Evolutionary conservation across 345 rosid genomes (phyloP), one percentile per base, ranked within the genome.

Genomic region (Clausena lansium): DNA sequence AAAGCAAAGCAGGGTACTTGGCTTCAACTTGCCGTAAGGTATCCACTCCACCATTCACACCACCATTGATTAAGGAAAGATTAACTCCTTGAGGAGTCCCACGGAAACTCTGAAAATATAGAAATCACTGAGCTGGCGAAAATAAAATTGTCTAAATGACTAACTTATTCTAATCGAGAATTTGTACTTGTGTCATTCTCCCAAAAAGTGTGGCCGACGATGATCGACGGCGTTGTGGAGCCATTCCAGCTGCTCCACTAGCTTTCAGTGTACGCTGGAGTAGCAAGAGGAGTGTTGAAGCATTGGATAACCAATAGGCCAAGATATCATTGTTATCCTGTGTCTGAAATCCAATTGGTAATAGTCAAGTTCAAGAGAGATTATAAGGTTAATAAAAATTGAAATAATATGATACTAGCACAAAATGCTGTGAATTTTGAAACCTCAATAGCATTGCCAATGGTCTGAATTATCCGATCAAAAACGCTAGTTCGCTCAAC

Each of bases 171-270:
- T 28, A 63, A 1, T 70, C 19, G 77, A 76, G 72, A 78, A 52
- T 45, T 45, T 73, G 45, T 73, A 54, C 98, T 83, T 95, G 98
- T 58, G 92, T 90, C 98, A 91, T 95, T 79, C 98, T 91, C 73
- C 98, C 98, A 80, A 95, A 95, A 4, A 95, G 86, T 71, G 95
- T 90, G 62, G 98, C 97, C 19, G 98, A 95, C 70, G 98, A 92
- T 68, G 98, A 93, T 82, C 98, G 84, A 6, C 98, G 98, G 22
- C 98, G 93, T 62, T 95, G 98, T 74, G 98, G 98, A 83, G 98
- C 85, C 97, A 93, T 93, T 78, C 97, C 98, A 41, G 97, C 98
- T 30, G 98, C 98, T 78, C 98, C 93, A 71, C 97, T 95, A 55
- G 98, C 98, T 87, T 95, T 95, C 41, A 93, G 80, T 33, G 98